Evolutionary conservation across 2,329 filamentous ascomycete genomes (phyloP), one percentile per base, ranked within the genome.

Genomic region (Fusarium foetens): DNA sequence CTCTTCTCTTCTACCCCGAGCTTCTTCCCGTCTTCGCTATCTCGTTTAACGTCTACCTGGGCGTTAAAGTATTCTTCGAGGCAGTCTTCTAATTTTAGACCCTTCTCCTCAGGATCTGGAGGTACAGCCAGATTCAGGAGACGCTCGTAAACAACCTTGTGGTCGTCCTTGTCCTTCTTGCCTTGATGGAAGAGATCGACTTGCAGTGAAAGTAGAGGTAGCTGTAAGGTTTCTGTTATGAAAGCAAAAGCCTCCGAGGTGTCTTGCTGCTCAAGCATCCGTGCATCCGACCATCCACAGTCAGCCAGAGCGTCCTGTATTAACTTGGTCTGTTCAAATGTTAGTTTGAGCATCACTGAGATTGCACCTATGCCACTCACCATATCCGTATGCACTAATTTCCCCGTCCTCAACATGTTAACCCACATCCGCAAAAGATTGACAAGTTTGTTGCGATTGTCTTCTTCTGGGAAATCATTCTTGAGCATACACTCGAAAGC

Each of bases 61-160:
- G 95, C 95, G 81, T 98, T 98, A 86, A 98, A 98, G 78, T 98
- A 98, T 58, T 92, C 91, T 79, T 98, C 95, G 23, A 99, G 83
- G 75, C 95, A 98, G 73, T 97, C 93, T 81, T 98, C 96, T 25
- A 99, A 84, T 33, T 92, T 94, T 68, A 98, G 87, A 6, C 88
- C 86, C 65, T 90, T 90, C 29, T 90, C 91, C 49, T 93, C 89
- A 10, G 90, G 87, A 54, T 93, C 91, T 2, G 91, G 86, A 0
- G 94, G 93, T n/a, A 99, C 93, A 1, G 94, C 95, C 43, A 99
- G 89, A 77, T 98, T 96, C 11, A 99, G 86, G 27, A 98, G 83
- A 58, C 96, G 88, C 82, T 99, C 96, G 74, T 97, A 95, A 58
- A 98, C 91, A 63, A 97, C 94, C 79, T 97, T 97, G 84, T 98